Evolutionary conservation across 176 grass and related monocot species (phyloP), one percentile per base, ranked within the genome.

Genomic region (Metroxylon sagu): DNA sequence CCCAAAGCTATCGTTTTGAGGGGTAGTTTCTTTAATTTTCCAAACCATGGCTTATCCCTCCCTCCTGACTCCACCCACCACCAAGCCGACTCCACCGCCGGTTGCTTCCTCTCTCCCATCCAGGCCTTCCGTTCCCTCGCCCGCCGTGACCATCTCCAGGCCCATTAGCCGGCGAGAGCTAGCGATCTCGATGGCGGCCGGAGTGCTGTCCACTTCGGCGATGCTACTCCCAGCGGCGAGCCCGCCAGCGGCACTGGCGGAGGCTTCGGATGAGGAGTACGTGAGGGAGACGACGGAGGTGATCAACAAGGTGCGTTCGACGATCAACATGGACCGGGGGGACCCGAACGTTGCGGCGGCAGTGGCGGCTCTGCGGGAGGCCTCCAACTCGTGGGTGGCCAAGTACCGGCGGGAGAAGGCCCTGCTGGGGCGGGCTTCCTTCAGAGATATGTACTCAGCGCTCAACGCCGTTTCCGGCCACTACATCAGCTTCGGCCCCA

Each of bases 401-500:
- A 98, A 93, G 77, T 98, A 89, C 81, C 70, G 88, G 27, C 66
- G 94, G 23, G 84, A 98, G 84, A 98, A 93, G 74, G 31, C 52
- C 19, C 82, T 93, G 64, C 88, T 98, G 50, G 94, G 85, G 5
- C 66, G 87, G 27, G 19, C 79, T 7, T 98, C 94, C 26, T 98
- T 98, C 81, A 69, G 94, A 59, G 94, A 98, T 70, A 93, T 93
- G 77, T 98, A 98, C 76, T 93, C 94, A 21, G 94, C 94, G 49
- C 76, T 98, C 68, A 98, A 98, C 69, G 94, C 94, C 65, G 85
- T 93, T 15, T 98, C 94, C 2, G 94, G 87, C 15, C 94, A 98
- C 79, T 98, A 98, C 82, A 83, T 98, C 82, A 93, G 94, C 80
- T 98, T 98, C 70, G 94, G 94, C 70, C 88, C 94, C 73, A 93